Conservation (phyloP, 1,284 basidiomycete genomes). For the Naganishia liquefaciens region DNA sequence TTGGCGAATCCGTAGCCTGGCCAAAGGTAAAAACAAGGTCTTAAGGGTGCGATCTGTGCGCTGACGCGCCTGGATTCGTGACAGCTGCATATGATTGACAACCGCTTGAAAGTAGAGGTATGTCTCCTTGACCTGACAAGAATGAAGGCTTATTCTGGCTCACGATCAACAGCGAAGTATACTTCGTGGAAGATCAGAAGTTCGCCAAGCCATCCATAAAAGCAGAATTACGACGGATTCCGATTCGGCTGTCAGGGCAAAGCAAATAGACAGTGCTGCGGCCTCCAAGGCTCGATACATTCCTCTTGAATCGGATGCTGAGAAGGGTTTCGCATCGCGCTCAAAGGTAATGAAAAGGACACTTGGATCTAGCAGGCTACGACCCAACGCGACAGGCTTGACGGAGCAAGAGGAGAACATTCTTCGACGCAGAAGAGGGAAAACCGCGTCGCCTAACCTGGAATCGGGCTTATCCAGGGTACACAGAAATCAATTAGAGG, state of each 20-base stretch:
- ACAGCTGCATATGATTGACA: constrained; percentile 86
- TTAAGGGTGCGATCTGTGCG: background rate
- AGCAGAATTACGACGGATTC: constrained; percentile 41
- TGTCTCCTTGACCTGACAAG: constrained; percentile 6
- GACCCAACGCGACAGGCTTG: background rate
- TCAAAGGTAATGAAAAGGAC: constrained; percentile 31
- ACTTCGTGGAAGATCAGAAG: constrained; percentile 71
- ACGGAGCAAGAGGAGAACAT: background rate
- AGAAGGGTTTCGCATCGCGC: constrained; percentile 50
- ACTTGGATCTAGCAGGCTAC: constrained; percentile 14
- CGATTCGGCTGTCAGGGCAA: constrained; percentile 31
- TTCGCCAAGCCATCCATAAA: constrained; percentile 60
- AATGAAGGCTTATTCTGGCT: background rate
- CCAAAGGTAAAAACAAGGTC: constrained; percentile 71
- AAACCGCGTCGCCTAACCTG: constrained; percentile 7
- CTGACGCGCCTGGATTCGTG: background rate
- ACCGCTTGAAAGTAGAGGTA: constrained; percentile 61
- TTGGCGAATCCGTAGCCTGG: constrained; percentile 91
- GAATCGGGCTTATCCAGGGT: constrained; percentile 14
- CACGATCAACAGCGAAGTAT: constrained; percentile 67
- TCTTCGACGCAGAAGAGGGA: constrained; percentile 9
- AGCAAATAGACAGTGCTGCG: constrained; percentile 5
- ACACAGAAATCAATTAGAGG: constrained; percentile 15
- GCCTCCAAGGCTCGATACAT: constrained; percentile 35
- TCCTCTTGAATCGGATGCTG: constrained; percentile 54